Base-by-base conservation (phyloP, 441 rosid species). In the Pelargonium fulgidum region DNA sequence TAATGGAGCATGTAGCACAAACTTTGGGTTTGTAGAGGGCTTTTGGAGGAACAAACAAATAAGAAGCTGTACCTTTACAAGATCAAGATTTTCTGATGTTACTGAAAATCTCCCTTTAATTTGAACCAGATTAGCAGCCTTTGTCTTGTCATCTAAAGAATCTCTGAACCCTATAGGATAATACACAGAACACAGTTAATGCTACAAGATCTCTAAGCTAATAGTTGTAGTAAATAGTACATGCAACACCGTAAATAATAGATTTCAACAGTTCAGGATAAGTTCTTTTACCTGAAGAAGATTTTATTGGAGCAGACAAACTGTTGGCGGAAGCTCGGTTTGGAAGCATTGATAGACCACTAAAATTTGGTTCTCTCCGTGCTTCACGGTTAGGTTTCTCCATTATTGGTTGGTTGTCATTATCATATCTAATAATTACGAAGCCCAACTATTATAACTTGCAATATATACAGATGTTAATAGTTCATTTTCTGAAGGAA, bases 261-360 rank as follows among this genome's bases (percentile, higher is more conserved):
- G 64, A 70, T 56, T 48, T 50, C 17, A 74, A 68, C 65, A 69
- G 29, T 56, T 62, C 63, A n/a, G 39, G n/a, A 66, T 20, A 2
- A 39, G 70, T 52, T 67, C 52, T 39, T 63, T 75, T 80, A 92
- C 99, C 99, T 86, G 87, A 93, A 47, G 99, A 90, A 74, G 93
- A 88, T 77, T 92, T 95, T 62, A 86, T 92, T 26, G 99, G 99
- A 84, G 98, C 99, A 67, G 99, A 95, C 73, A 92, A 80, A 71
- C 99, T 95, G 80, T 95, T 92, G 36, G 99, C 92, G 48, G 99
- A 95, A 74, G 99, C 99, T 71, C 97, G 86, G 71, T 81, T 95
- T 68, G 99, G 85, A 80, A 95, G 97, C 89, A 80, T 88, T 75
- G 92, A 76, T 62, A 98, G 99, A 76, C 98, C 98, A 73, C 99